Percentiles rank a stretch among this genome's conserved stretches.
Evolutionary conservation across 148 eudicot genomes (phyloP).

Genomic region (Chenopodium suecicum): DNA sequence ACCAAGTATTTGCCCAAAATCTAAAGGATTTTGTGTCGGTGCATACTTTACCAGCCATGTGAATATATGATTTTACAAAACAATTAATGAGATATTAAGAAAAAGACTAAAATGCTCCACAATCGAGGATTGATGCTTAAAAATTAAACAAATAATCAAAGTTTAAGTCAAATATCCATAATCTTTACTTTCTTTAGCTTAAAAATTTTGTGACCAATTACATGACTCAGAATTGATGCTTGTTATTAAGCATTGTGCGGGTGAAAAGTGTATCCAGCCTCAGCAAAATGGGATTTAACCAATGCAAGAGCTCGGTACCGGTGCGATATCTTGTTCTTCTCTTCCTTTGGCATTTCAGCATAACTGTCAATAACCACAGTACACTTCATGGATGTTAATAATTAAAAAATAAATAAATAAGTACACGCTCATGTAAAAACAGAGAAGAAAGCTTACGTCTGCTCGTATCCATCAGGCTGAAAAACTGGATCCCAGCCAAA

Average conservation of each 20-base stretch:
- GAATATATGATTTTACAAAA: too few relatives aligned
- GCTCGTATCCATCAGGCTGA: constrained; percentile 84
- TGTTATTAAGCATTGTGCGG: constrained; percentile 15
- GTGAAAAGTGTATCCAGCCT: constrained; percentile 62
- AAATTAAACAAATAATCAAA: too few relatives aligned
- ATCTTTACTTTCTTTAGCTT: too few relatives aligned
- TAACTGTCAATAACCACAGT: constrained; percentile 38
- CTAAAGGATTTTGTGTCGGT: neutral
- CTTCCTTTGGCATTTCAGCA: constrained; percentile 94
- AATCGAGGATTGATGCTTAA: too few relatives aligned
- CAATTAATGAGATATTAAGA: neutral
- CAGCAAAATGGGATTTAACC: constrained; percentile 85
- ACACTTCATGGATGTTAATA: too few relatives aligned
- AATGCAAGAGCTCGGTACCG: constrained; percentile 72
- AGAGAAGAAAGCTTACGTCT: constrained; percentile 49
- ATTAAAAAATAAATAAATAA: neutral
- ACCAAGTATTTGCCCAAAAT: neutral
- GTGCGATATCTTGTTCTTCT: constrained; percentile 92
- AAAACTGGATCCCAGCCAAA: constrained; percentile 98
- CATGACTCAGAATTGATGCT: neutral
- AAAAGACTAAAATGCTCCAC: neutral
- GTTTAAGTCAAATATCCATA: too few relatives aligned
- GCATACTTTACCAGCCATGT: neutral
- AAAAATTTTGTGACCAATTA: neutral
- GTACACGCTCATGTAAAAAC: neutral